Conservation (phyloP, 1,139 yeast genomes). For the Protomyces pachydermus region DNA sequence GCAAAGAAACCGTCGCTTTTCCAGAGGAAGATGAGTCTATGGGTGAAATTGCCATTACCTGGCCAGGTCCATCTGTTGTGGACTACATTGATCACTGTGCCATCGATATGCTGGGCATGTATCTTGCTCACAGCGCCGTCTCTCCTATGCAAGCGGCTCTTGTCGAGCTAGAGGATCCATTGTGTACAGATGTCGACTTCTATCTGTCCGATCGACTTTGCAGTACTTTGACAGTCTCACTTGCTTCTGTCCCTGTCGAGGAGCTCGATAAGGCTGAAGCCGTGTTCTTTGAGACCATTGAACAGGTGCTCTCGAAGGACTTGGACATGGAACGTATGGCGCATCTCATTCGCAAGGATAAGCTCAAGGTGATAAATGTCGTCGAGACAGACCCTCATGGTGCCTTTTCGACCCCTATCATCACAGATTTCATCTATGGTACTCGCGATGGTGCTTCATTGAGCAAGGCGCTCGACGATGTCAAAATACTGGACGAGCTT, state of each 20-base stretch:
- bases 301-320: conserved; percentile 48
- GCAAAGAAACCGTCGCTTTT: conserved; percentile 57
- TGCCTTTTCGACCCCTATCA: conserved; percentile 58
- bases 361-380: conserved; percentile 56
- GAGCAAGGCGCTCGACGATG: conserved; percentile 49
- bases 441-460: conserved; percentile 56
- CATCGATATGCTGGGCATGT: conserved; percentile 37
- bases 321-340: conserved; percentile 63
- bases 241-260: conserved; percentile 59
- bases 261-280: conserved; percentile 51
- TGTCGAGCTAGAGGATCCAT: conserved; percentile 77
- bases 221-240: conserved; percentile 17
- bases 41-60: conserved; percentile 68
- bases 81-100: conserved; percentile 40
- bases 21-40: conserved; percentile 85
- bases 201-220: conserved; percentile 35
- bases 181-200: conserved; percentile 60
- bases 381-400: conserved; percentile 37
- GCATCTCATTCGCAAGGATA: conserved; percentile 62
- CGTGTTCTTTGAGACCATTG: conserved; percentile 50
- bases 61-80: conserved; percentile 73
- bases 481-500: conserved; percentile 59
- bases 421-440: conserved; percentile 78
- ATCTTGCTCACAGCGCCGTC: conserved; percentile 70
- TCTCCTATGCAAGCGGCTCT: conserved; percentile 61